A percentile compares a stretch with the other conserved stretches of the same genome.
Conservation (phyloP, 257 asterid species). For the Solanum dulcamara region DNA sequence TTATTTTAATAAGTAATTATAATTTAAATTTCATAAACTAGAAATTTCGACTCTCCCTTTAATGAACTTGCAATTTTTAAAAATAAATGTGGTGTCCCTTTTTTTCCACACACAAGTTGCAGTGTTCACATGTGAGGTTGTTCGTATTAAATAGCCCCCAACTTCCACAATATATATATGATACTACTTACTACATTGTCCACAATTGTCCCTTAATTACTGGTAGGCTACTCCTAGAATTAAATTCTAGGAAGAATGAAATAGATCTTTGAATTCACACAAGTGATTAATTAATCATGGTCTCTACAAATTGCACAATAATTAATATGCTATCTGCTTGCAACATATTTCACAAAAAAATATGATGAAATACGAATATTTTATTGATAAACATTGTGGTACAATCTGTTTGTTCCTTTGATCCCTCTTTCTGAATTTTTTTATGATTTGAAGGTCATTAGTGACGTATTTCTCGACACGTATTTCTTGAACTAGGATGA, state of each 20-base stretch:
- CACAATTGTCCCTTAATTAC: background rate
- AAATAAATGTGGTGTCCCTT: background rate
- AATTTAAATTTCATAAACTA: background rate
- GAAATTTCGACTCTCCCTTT: background rate
- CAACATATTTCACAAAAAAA: too few species aligned
- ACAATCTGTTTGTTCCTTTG: too few species aligned
- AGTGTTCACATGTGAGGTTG: constrained; percentile 29
- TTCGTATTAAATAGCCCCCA: constrained; percentile 9
- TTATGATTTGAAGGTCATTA: too few species aligned
- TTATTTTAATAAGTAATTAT: background rate
- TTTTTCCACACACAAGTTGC: constrained; percentile 4
- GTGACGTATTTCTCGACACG: too few species aligned
- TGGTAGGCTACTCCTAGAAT: background rate
- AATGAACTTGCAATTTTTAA: background rate
- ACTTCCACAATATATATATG: too few species aligned
- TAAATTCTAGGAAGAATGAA: background rate
- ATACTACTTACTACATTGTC: background rate
- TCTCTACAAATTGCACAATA: background rate
- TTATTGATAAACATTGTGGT: too few species aligned
- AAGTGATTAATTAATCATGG: background rate
- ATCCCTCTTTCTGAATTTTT: too few species aligned
- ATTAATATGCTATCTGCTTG: background rate
- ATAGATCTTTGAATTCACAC: background rate
- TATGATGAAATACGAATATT: too few species aligned
- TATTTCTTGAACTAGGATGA: too few species aligned